Percentiles rank a stretch among this genome's conserved stretches.
These are phyloP conservation scores for Ilex asprella DNA, from an alignment of 257 asterid species.

Conservation along the genomic window DNA sequence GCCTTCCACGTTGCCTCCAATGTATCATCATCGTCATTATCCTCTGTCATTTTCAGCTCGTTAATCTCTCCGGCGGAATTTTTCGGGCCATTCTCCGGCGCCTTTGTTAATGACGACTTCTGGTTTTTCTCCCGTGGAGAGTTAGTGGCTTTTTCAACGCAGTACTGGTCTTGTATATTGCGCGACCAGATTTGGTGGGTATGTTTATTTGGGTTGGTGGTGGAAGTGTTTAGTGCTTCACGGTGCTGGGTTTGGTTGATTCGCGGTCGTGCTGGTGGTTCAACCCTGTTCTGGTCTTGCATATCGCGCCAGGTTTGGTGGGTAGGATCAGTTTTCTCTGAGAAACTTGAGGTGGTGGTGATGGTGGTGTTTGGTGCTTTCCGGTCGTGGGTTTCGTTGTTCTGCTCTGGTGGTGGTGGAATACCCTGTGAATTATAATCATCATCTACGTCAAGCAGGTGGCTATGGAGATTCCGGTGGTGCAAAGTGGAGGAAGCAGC, in stretches of 20 bases:
- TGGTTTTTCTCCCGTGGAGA: not conserved
- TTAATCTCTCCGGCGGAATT: not conserved
- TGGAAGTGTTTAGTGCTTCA: no score
- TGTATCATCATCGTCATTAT: constrained; percentile 25
- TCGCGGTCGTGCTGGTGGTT: no score
- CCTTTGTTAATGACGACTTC: not conserved
- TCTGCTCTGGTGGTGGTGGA: not conserved
- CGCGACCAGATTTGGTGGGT: not conserved
- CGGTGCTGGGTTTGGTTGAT: no score
- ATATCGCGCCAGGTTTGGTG: no score
- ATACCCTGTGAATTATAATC: not conserved
- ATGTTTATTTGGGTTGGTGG: no score
- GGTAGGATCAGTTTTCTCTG: no score
- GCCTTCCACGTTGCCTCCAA: constrained; percentile 66
- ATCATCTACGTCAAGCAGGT: not conserved
- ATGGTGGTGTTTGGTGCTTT: no score
- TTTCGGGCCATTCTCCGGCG: not conserved
- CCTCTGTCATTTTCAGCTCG: not conserved
- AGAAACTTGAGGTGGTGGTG: no score
- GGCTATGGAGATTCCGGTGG: not conserved
- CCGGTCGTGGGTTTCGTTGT: not conserved
- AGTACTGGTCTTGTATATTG: not conserved
- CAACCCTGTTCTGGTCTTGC: no score
- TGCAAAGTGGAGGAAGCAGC: no score
- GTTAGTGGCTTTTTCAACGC: not conserved